These are phyloP conservation scores for Saksenaea oblongispora DNA, from an alignment of 371 early-diverging fungal genomes.

Conservation along the genomic window DNA sequence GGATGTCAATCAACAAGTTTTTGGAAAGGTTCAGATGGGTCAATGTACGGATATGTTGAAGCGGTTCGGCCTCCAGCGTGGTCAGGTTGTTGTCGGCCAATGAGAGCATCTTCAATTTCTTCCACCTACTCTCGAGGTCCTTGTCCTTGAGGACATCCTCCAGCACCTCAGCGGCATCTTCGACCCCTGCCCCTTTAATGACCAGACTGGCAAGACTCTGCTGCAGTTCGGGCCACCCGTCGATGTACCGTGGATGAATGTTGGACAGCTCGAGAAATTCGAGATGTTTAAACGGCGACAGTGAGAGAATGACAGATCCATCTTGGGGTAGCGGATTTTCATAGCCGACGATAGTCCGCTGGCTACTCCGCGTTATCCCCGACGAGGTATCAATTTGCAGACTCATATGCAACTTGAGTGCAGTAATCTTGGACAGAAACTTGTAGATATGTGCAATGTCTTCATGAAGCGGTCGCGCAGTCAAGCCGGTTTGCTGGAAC, in stretches of 20 bases:
- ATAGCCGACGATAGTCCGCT: constrained; percentile 49
- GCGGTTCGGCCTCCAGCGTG: constrained; percentile 48
- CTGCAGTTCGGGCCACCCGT: constrained; percentile 49
- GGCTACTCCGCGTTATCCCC: constrained; percentile 44
- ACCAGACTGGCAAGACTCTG: constrained; percentile 45
- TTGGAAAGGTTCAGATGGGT: constrained; percentile 66
- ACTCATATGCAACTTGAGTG: constrained; percentile 54
- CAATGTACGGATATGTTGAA: constrained; percentile 42
- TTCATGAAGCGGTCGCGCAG: constrained; percentile 37
- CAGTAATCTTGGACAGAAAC: constrained; percentile 45
- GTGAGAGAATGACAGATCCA: constrained; percentile 38
- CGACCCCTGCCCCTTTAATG: constrained; percentile 46
- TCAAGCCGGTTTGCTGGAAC: constrained; percentile 14
- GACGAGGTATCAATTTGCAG: constrained; percentile 30
- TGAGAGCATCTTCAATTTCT: constrained; percentile 49
- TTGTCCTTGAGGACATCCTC: constrained; percentile 23
- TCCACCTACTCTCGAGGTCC: constrained; percentile 37
- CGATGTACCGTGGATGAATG: constrained; percentile 48
- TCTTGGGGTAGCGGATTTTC: constrained; percentile 43
- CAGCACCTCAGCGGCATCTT: constrained; percentile 47
- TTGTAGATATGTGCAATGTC: constrained; percentile 60
- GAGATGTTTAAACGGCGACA: constrained; percentile 44
- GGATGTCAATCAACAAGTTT: constrained; percentile 65
- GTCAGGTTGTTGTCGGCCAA: constrained; percentile 62
- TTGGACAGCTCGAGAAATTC: constrained; percentile 53